Percentiles rank a stretch among this genome's conserved stretches.
phyloP scores from a whole-genome alignment of 2,329 filamentous ascomycete species.

The Trichoderma atroviride region DNA sequence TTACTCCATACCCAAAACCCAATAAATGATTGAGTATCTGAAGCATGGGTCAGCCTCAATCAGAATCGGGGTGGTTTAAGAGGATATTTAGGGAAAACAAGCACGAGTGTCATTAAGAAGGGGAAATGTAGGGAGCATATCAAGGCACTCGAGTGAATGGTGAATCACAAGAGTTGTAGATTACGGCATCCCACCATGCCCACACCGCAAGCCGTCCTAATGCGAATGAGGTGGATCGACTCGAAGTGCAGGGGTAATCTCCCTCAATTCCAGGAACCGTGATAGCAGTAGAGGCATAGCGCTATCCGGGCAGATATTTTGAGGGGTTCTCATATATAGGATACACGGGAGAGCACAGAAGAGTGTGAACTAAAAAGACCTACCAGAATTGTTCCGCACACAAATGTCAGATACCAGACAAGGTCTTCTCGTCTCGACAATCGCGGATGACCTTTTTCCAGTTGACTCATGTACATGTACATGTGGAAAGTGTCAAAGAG shows the following conservation, averaged over 20 bases:
- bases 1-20: conserved; percentile 45
- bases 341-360: conserved; percentile 25
- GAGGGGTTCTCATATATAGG: conserved; percentile 44
- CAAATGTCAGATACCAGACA: conserved; percentile 77
- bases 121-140: conserved; percentile 64
- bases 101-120: conserved; percentile 2
- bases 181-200: conserved; percentile 76
- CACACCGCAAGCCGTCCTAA: conserved; percentile 65
- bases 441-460: conserved; percentile 72
- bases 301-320: conserved; percentile 80
- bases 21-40: conserved; percentile 39
- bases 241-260: conserved; percentile 71
- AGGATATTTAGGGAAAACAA: conserved; percentile 3
- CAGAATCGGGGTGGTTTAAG: not conserved
- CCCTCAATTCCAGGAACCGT: conserved; percentile 84
- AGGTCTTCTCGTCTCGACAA: conserved; percentile 78
- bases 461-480: conserved; percentile 73
- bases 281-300: conserved; percentile 66
- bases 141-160: conserved; percentile 63
- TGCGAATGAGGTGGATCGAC: conserved; percentile 67
- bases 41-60: conserved; percentile 31
- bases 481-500: conserved; percentile 75
- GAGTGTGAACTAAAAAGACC: conserved; percentile 45
- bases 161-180: conserved; percentile 68
- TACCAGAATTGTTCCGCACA: conserved; percentile 75